Conservation (phyloP, 306 rosid genomes). For the Chamaecrista fasciculata region DNA sequence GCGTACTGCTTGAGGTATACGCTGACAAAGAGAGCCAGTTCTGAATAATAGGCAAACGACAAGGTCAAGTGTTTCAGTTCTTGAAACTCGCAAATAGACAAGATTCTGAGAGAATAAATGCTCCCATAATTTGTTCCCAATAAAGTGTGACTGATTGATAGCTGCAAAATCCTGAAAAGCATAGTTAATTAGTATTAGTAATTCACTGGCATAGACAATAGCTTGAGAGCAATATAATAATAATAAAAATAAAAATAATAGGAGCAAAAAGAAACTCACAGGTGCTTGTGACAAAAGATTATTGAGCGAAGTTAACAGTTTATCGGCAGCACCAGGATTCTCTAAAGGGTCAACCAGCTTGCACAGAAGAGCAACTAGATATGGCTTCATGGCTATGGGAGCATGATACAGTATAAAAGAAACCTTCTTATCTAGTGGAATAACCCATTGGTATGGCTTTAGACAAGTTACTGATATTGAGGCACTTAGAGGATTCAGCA, state of each 20-base stretch:
- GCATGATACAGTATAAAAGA: slow-evolving; percentile 62
- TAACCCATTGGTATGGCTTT: slow-evolving; percentile 54
- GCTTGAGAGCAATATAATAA: background rate
- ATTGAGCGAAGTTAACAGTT: slow-evolving; percentile 46
- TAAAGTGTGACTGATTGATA: slow-evolving; percentile 50
- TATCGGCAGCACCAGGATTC: slow-evolving; percentile 59
- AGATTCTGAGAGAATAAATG: slow-evolving; percentile 45
- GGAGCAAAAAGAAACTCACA: too few relatives aligned
- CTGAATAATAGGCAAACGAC: slow-evolving; percentile 53
- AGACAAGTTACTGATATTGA: slow-evolving; percentile 56
- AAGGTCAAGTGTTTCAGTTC: slow-evolving; percentile 54
- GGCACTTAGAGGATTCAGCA: slow-evolving; percentile 52
- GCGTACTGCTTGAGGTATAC: slow-evolving; percentile 62
- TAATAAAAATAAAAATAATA: too few relatives aligned
- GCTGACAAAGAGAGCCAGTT: slow-evolving; percentile 68
- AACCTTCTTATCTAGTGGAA: slow-evolving; percentile 56
- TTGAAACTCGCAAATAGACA: slow-evolving; percentile 53
- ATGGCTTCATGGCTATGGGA: slow-evolving; percentile 57
- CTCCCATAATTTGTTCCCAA: slow-evolving; percentile 55
- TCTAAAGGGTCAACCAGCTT: slow-evolving; percentile 62
- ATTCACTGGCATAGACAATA: background rate
- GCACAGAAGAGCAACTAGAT: slow-evolving; percentile 53
- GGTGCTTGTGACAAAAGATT: slow-evolving; percentile 50
- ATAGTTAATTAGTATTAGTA: too few relatives aligned
- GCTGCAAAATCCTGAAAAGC: slow-evolving; percentile 13